Evolutionary conservation across 2,329 filamentous ascomycete species (phyloP).

Genomic region (Orbilia oligospora): DNA sequence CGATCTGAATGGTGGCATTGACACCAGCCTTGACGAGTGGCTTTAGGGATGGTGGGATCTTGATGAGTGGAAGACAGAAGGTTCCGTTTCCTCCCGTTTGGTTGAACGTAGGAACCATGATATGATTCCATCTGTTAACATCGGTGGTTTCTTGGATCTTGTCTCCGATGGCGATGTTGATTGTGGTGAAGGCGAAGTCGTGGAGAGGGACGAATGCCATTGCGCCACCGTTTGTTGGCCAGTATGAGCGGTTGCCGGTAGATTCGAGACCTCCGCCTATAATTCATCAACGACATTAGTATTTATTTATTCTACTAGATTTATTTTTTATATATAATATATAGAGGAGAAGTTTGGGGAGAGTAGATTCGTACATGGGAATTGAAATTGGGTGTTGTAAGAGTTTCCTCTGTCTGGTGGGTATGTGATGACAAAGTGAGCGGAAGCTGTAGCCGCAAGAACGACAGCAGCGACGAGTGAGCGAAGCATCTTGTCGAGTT

Average conservation of each 20-base stretch:
- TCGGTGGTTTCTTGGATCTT: slow-evolving; percentile 62
- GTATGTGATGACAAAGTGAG: slow-evolving; percentile 73
- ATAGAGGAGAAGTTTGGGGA: background rate
- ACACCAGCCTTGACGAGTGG: slow-evolving; percentile 65
- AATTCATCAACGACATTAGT: background rate
- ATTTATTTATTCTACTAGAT: background rate
- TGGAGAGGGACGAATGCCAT: slow-evolving; percentile 68
- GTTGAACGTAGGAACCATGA: slow-evolving; percentile 68
- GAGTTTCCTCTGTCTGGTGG: slow-evolving; percentile 71
- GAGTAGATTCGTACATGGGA: slow-evolving; percentile 64
- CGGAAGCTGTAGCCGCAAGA: slow-evolving; percentile 67
- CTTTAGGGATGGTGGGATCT: slow-evolving; percentile 64
- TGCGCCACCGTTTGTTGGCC: slow-evolving; percentile 69
- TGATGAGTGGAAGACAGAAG: slow-evolving; percentile 68
- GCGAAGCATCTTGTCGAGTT: slow-evolving; percentile 40
- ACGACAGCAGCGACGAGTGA: slow-evolving; percentile 42
- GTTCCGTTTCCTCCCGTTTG: slow-evolving; percentile 70
- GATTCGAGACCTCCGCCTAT: slow-evolving; percentile 45
- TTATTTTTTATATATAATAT: background rate
- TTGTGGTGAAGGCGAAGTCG: slow-evolving; percentile 68
- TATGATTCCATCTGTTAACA: slow-evolving; percentile 69
- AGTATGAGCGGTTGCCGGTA: slow-evolving; percentile 68
- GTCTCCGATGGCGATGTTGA: slow-evolving; percentile 69
- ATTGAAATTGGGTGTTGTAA: slow-evolving; percentile 66
- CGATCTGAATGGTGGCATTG: slow-evolving; percentile 69